Evolutionary conservation across 352 stramenopile genomes (phyloP).

Genomic region (Aphanomyces astaci): DNA sequence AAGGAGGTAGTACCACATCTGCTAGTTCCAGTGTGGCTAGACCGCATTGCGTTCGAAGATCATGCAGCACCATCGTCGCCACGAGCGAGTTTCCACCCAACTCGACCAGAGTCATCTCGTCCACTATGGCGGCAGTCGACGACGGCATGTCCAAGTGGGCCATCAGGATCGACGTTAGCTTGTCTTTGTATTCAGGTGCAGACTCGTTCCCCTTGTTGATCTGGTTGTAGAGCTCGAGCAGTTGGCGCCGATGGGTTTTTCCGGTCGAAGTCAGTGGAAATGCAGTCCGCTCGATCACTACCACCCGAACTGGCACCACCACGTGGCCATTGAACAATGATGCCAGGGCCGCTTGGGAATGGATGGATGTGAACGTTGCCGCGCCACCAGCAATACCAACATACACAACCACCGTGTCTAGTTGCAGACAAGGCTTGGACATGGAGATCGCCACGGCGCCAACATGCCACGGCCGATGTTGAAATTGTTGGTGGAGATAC

Average conservation of each 20-base stretch:
- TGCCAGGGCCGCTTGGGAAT: not conserved
- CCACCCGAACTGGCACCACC: not conserved
- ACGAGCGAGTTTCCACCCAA: conserved; percentile 7
- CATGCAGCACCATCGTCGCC: not conserved
- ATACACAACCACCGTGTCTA: conserved; percentile 1
- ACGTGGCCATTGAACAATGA: not conserved
- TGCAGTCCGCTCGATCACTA: not conserved
- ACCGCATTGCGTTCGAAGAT: not conserved
- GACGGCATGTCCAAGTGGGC: not conserved
- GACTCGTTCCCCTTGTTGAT: not conserved
- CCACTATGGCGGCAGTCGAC: not conserved
- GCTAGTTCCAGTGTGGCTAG: not conserved
- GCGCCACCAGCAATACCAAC: not conserved
- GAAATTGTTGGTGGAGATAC: not conserved
- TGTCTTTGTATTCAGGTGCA: too few relatives aligned
- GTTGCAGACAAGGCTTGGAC: not conserved
- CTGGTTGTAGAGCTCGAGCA: not conserved
- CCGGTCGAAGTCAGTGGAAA: conserved; percentile 14
- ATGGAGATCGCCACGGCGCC: not conserved
- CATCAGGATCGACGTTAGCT: not conserved
- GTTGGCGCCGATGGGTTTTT: not conserved
- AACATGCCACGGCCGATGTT: not conserved
- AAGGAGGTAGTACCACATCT: not conserved
- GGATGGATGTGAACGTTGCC: not conserved
- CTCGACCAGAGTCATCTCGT: not conserved